These are phyloP conservation scores for Cicer arietinum DNA, from an alignment of 306 rosid species.

Conservation along the genomic window DNA sequence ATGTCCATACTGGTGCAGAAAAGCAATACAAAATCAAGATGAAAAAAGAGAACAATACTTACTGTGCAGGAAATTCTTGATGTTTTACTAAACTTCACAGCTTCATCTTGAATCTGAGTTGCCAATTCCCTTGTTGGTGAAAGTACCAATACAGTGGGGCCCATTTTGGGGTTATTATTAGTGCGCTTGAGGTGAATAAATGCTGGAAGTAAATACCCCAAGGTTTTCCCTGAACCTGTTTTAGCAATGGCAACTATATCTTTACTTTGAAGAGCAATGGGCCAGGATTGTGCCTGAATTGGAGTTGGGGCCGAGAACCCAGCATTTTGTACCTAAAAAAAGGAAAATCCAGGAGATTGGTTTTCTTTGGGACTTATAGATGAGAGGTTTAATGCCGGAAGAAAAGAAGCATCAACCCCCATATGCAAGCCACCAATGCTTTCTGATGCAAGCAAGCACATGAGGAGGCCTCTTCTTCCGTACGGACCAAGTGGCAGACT, in stretches of 20 bases:
- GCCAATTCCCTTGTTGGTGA: constrained; percentile 99
- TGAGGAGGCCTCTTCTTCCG: constrained; percentile 99
- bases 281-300: constrained; percentile 99
- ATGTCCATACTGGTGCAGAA: constrained; percentile 2
- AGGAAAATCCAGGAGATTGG: constrained; percentile 70
- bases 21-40: neutral
- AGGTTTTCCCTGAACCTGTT: constrained; percentile 98
- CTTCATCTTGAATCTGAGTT: constrained; percentile 97
- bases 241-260: constrained; percentile 99
- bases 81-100: constrained; percentile 90
- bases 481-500: constrained; percentile 94
- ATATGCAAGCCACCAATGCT: constrained; percentile 83
- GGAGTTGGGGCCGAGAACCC: constrained; percentile 99
- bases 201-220: constrained; percentile 95
- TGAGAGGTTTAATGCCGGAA: constrained; percentile 71
- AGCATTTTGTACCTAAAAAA: constrained; percentile 94
- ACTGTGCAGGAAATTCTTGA: constrained; percentile 86
- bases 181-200: constrained; percentile 85
- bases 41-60: constrained; percentile 39
- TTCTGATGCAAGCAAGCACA: constrained; percentile 95
- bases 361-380: constrained; percentile 66
- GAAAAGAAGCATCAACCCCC: constrained; percentile 99
- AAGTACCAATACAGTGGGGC: constrained; percentile 86
- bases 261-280: constrained; percentile 91
- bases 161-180: constrained; percentile 69